Evolutionary conservation across 371 early-diverging fungal species (phyloP), one percentile per base, ranked within the genome.

Genomic region (Zychaea mexicana): DNA sequence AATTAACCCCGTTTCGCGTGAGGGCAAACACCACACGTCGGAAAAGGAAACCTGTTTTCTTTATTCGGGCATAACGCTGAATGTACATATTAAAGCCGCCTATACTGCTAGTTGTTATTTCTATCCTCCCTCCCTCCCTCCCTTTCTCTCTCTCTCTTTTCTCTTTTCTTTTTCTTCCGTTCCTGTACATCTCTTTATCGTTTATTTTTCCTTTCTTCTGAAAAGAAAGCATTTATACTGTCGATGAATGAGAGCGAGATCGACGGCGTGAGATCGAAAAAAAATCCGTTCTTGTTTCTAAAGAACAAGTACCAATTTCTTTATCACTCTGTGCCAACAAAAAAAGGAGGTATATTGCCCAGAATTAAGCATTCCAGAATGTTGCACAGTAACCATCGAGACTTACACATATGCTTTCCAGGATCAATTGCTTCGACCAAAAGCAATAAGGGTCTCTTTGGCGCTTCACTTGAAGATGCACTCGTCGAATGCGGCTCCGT

Each of bases 401-500:
- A 36, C 0, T 36, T 36, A 36, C 15, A 36, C 15, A n/a, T n/a
- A n/a, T 36, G 15, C 36, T 36, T 36, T 36, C 15, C 36, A 42
- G 42, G 42, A 42, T 42, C 42, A 4, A 42, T 12, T 15, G n/a
- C n/a, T 15, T 17, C 19, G 15, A 27, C 45, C 39, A 32, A n/a
- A 7, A 60, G 19, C 10, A 49, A 33, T 4, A 46, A 64, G 62
- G 31, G 64, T 66, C 7, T 80, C 15, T 80, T 80, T 64, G 80
- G 80, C 24, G 71, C 73, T 15, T 72, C 76, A 21, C 55, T 80
- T 21, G 75, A 77, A 67, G 64, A 72, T 38, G 77, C 75, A 5
- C 61, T 66, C 8, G 24, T 49, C 15, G 61, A 77, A 55, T 77
- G 71, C 57, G 75, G 77, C 13, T 71, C 75, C 15, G 55, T 61